Evolutionary conservation across 208 protist species (phyloP).

Genomic region (Trypanosoma grayi): DNA sequence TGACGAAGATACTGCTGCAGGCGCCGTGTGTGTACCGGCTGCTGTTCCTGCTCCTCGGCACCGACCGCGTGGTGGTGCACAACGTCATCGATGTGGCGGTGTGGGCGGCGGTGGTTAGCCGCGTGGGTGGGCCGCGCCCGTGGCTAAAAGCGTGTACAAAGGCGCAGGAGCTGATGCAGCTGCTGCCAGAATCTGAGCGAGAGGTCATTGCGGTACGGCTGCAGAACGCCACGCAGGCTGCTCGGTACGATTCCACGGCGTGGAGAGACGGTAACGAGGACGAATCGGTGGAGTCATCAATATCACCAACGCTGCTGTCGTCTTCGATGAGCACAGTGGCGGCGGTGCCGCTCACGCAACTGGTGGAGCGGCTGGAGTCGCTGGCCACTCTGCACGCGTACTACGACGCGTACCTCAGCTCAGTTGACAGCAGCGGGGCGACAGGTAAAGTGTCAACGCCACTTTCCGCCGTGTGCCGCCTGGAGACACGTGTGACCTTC

Average conservation of each 20-base stretch:
- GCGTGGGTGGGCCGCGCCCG: constrained; percentile 1
- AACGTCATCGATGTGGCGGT: constrained; percentile 57
- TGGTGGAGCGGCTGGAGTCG: constrained; percentile 2
- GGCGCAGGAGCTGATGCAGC: background rate
- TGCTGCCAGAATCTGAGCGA: constrained; percentile 1
- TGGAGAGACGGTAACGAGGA: background rate
- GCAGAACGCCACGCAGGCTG: constrained; percentile 4
- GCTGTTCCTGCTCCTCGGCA: constrained; percentile 73
- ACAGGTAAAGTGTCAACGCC: background rate
- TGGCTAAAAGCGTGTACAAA: background rate
- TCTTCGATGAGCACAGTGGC: background rate
- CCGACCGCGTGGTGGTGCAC: constrained; percentile 57
- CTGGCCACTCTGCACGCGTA: constrained; percentile 10
- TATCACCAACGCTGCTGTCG: background rate
- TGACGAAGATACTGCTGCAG: constrained; percentile 56
- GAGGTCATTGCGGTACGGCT: constrained; percentile 10
- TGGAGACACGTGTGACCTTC: constrained; percentile 56
- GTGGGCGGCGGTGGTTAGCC: constrained; percentile 37
- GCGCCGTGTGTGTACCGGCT: constrained; percentile 50
- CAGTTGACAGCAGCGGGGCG: background rate
- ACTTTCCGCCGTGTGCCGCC: constrained; percentile 30
- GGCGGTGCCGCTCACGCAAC: constrained; percentile 2
- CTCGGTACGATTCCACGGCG: background rate
- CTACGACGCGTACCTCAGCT: constrained; percentile 13
- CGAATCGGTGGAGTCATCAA: background rate